Evolutionary conservation across 768 basidiomycete genomes (phyloP).

Genomic region (Lentinula raphanica): DNA sequence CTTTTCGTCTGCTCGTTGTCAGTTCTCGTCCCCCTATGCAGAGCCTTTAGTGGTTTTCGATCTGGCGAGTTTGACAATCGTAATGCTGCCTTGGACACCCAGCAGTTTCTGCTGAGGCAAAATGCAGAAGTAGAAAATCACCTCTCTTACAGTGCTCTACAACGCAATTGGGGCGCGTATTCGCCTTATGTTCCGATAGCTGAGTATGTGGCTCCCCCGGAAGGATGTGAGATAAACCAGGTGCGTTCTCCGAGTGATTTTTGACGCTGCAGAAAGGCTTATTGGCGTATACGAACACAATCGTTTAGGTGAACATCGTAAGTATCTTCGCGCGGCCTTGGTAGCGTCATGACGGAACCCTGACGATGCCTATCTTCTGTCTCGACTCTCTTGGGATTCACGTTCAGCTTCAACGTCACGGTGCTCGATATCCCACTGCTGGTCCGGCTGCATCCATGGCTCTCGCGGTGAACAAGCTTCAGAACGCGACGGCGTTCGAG

Average conservation of each 20-base stretch:
- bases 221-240: conserved; percentile 50
- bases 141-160: background rate
- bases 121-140: no score
- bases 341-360: no score
- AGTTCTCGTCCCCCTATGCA: no score
- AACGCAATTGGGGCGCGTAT: conserved; percentile 51
- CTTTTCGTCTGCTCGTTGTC: no score
- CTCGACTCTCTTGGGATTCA: no score
- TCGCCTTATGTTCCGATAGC: conserved; percentile 52
- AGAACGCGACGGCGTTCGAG: conserved; percentile 37
- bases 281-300: no score
- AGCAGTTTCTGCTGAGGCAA: no score
- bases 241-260: conserved; percentile 15
- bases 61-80: no score
- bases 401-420: conserved; percentile 79
- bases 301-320: conserved; percentile 54
- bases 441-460: conserved; percentile 39
- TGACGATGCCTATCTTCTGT: no score
- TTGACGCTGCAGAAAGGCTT: background rate
- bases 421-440: conserved; percentile 68
- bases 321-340: no score
- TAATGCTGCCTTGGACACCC: no score
- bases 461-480: conserved; percentile 48
- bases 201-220: conserved; percentile 41
- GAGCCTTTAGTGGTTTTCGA: no score